phyloP scores from a whole-genome alignment of 2,329 filamentous ascomycete species.

The Phialemonium atrogriseum region DNA sequence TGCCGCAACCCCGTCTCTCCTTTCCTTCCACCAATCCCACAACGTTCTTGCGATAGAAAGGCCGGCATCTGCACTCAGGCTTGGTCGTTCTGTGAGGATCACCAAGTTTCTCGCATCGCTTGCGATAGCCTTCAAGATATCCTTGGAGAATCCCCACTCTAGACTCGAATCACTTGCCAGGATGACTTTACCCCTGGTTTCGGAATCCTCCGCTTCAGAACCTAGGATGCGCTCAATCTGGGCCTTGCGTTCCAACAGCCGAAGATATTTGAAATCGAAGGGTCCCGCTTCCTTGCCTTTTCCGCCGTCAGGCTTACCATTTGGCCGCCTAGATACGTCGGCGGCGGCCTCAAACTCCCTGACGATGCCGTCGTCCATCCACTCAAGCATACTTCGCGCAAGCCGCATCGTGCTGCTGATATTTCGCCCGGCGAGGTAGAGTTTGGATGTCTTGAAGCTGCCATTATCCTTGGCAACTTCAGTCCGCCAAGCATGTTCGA shows the following conservation, averaged over 20 bases:
- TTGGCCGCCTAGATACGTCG: slow-evolving; percentile 37
- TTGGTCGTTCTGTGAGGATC: slow-evolving; percentile 71
- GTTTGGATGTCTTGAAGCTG: slow-evolving; percentile 42
- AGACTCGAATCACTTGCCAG: slow-evolving; percentile 83
- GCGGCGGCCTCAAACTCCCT: slow-evolving; percentile 77
- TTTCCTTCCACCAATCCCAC: slow-evolving; percentile 72
- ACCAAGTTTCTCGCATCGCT: slow-evolving; percentile 74
- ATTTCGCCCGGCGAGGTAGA: slow-evolving; percentile 82
- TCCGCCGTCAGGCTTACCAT: slow-evolving; percentile 34
- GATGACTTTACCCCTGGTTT: slow-evolving; percentile 60
- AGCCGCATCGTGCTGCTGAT: slow-evolving; percentile 84
- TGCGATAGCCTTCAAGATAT: slow-evolving; percentile 66
- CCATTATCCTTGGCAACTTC: slow-evolving; percentile 46
- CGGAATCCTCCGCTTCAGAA: slow-evolving; percentile 31
- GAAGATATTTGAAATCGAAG: slow-evolving; percentile 84
- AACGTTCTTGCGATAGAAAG: slow-evolving; percentile 64
- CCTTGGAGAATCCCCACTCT: slow-evolving; percentile 91
- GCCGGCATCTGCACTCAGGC: slow-evolving; percentile 30
- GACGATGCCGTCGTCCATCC: slow-evolving; percentile 96
- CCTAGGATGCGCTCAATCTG: slow-evolving; percentile 66
- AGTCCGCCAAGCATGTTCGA: slow-evolving; percentile 85
- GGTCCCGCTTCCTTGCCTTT: slow-evolving; percentile 56
- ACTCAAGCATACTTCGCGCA: slow-evolving; percentile 92
- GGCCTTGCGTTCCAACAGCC: slow-evolving; percentile 71
- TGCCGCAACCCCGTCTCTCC: slow-evolving; percentile 52